A percentile compares a stretch with the other conserved stretches of the same genome.
phyloP scores from a whole-genome alignment of 805 yeast species.

The Schwanniomyces polymorphus region DNA sequence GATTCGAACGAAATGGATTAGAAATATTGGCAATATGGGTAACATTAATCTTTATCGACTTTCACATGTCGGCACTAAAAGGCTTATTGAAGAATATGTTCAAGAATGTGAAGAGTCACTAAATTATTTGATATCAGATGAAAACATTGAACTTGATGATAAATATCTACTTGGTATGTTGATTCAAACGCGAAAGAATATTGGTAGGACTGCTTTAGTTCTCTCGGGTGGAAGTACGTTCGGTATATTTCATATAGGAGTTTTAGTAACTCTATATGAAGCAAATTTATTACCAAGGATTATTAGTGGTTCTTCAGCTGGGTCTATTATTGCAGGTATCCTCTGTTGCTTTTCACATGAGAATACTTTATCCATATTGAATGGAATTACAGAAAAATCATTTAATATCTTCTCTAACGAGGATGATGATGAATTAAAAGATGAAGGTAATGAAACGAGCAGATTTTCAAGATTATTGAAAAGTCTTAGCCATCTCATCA shows the following conservation, averaged over 20 bases:
- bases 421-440: conserved; percentile 44
- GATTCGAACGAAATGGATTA: conserved; percentile 79
- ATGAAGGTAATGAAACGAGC: conserved; percentile 21
- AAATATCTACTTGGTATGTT: conserved; percentile 72
- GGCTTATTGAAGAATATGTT: conserved; percentile 78
- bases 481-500: conserved; percentile 56
- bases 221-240: conserved; percentile 95
- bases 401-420: conserved; percentile 52
- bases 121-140: conserved; percentile 36
- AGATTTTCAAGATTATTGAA: conserved; percentile 48
- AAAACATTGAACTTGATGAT: conserved; percentile 55
- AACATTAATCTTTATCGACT: conserved; percentile 74
- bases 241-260: conserved; percentile 92
- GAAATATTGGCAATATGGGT: conserved; percentile 88
- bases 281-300: conserved; percentile 78
- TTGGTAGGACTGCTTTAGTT: conserved; percentile 93
- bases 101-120: conserved; percentile 64
- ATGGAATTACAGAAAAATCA: conserved; percentile 57
- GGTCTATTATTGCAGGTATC: conserved; percentile 90
- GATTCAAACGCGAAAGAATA: conserved; percentile 84
- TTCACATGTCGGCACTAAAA: conserved; percentile 83
- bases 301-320: conserved; percentile 93
- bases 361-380: conserved; percentile 61
- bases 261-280: conserved; percentile 74
- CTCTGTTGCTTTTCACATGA: conserved; percentile 77